phyloP scores from a whole-genome alignment of 371 early-diverging fungal genomes.

The Syncephalastrum sp. region DNA sequence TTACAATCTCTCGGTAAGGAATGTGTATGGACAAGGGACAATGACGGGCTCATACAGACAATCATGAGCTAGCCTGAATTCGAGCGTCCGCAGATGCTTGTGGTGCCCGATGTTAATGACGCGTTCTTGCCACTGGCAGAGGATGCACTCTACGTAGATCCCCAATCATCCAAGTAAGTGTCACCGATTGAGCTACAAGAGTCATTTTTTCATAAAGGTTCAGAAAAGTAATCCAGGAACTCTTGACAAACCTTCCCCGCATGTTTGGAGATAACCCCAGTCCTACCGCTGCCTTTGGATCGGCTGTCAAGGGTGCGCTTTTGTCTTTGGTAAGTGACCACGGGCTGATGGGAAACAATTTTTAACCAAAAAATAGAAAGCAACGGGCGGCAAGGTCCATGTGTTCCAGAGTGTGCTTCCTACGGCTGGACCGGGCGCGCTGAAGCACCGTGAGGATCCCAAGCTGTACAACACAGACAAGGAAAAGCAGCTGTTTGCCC shows the following conservation, averaged over 20 bases:
- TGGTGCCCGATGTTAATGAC: conserved; percentile 91
- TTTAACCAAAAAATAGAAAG: conserved; percentile 38
- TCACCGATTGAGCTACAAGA: not conserved
- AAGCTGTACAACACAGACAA: conserved; percentile 88
- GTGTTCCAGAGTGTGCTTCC: conserved; percentile 86
- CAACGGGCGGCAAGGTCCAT: conserved; percentile 83
- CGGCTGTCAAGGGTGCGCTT: conserved; percentile 77
- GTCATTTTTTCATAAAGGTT: not conserved
- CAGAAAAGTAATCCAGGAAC: conserved; percentile 68
- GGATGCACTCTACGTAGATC: conserved; percentile 81
- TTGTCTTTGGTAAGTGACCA: conserved; percentile 62
- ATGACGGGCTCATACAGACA: not conserved
- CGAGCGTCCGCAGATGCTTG: conserved; percentile 92
- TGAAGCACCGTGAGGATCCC: conserved; percentile 85
- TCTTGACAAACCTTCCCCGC: conserved; percentile 79
- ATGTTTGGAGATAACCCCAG: conserved; percentile 78
- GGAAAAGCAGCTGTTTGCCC: conserved; percentile 81
- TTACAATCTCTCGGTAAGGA: conserved; percentile 80
- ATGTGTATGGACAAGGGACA: not conserved
- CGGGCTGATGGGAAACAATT: not conserved
- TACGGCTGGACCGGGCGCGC: conserved; percentile 80
- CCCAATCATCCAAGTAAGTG: conserved; percentile 61
- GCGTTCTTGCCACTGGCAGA: conserved; percentile 90
- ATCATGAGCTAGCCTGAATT: conserved; percentile 47
- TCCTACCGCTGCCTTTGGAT: conserved; percentile 78